A percentile compares a stretch with the other conserved stretches of the same genome.
These are phyloP conservation scores for Glebionis coronaria DNA, from an alignment of 129 eudicot genomes.

Conservation along the genomic window DNA sequence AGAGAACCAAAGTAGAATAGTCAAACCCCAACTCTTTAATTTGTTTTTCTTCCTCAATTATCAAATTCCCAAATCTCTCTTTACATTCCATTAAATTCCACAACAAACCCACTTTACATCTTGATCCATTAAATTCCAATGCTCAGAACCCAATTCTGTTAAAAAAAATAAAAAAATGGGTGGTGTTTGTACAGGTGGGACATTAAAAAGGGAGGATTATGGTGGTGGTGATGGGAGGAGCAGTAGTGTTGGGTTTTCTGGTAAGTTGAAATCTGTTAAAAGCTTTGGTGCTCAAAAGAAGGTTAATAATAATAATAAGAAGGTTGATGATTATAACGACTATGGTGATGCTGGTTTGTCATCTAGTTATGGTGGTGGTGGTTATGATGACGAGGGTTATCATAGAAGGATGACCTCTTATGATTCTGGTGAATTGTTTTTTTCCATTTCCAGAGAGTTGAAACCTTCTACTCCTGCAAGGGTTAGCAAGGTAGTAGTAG, in stretches of 20 bases:
- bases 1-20: no score
- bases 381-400: conserved; percentile 21
- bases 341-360: conserved; percentile 29
- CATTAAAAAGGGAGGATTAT: conserved; percentile 37
- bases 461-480: conserved; percentile 72
- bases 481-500: conserved; percentile 51
- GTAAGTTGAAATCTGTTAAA: conserved; percentile 54
- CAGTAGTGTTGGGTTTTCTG: conserved; percentile 45
- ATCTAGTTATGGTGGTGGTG: conserved; percentile 10
- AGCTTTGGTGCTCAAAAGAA: conserved; percentile 47
- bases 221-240: conserved; percentile 27
- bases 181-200: conserved; percentile 78
- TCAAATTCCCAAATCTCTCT: no score
- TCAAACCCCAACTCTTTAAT: no score
- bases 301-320: conserved; percentile 23
- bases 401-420: conserved; percentile 33
- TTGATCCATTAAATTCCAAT: no score
- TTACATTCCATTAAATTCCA: no score
- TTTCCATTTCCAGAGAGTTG: conserved; percentile 64
- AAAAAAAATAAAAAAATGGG: no score
- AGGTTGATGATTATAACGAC: conserved; percentile 25
- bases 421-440: conserved; percentile 57
- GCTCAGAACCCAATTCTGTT: no score
- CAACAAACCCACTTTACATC: no score
- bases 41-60: no score